Conservation (phyloP, 2,329 filamentous ascomycete genomes). For the Zymoseptoria brevis region DNA sequence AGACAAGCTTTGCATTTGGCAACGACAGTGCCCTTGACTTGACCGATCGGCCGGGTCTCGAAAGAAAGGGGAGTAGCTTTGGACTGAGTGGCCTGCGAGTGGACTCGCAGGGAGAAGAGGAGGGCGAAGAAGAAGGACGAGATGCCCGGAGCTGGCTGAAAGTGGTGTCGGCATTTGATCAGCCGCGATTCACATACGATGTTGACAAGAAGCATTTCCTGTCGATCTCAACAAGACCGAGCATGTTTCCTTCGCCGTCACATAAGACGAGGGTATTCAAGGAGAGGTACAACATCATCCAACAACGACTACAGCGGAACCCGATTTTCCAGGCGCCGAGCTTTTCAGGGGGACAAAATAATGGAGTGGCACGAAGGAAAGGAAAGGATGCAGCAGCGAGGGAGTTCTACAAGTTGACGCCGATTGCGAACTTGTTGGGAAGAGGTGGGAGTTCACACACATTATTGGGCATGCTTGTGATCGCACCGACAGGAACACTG, state of each 20-base stretch:
- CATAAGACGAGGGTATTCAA: slow-evolving; percentile 82
- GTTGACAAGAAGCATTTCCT: slow-evolving; percentile 85
- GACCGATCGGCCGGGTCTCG: slow-evolving; percentile 32
- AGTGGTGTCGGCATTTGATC: slow-evolving; percentile 73
- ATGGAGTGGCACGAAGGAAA: slow-evolving; percentile 28
- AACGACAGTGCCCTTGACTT: slow-evolving; percentile 25
- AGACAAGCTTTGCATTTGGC: slow-evolving; percentile 59
- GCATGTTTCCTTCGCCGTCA: slow-evolving; percentile 59
- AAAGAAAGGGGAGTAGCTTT: slow-evolving; percentile 58
- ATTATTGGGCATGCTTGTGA: slow-evolving; percentile 72
- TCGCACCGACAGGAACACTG: slow-evolving; percentile 72
- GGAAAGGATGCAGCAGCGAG: slow-evolving; percentile 48
- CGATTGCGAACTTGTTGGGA: slow-evolving; percentile 67
- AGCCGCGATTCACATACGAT: slow-evolving; percentile 72
- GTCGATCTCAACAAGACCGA: slow-evolving; percentile 39
- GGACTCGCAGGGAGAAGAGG: slow-evolving; percentile 41
- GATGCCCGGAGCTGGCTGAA: slow-evolving; percentile 79
- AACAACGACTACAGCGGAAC: slow-evolving; percentile 85
- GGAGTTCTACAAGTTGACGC: slow-evolving; percentile 78
- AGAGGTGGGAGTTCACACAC: slow-evolving; percentile 78
- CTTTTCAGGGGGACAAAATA: slow-evolving; percentile 48
- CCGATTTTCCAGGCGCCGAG: slow-evolving; percentile 83
- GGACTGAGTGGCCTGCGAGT: slow-evolving; percentile 44
- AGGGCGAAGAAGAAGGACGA: slow-evolving; percentile 50
- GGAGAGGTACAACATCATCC: slow-evolving; percentile 83